These are phyloP conservation scores for Gyrodon lividus DNA, from an alignment of 768 basidiomycete species.

Conservation along the genomic window DNA sequence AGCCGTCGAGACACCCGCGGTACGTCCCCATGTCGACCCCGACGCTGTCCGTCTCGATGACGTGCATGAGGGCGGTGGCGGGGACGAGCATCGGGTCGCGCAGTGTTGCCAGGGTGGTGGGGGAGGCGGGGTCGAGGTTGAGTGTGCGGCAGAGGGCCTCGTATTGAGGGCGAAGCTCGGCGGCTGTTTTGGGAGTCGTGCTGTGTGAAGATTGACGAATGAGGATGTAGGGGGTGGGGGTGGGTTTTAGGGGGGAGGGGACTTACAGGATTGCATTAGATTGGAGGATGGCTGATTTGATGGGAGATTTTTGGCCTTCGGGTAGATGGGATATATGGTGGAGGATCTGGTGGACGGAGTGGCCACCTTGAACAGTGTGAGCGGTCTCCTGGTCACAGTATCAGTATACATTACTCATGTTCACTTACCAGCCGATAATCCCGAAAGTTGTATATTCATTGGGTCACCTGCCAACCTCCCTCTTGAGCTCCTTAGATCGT, in stretches of 20 bases:
- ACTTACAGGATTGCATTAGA: constrained; percentile 74
- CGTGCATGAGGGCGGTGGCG: constrained; percentile 48
- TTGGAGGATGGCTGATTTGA: constrained; percentile 63
- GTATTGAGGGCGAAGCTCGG: constrained; percentile 61
- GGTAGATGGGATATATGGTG: constrained; percentile 69
- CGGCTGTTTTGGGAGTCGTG: constrained; percentile 56
- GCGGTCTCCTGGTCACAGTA: not conserved
- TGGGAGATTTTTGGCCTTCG: constrained; percentile 54
- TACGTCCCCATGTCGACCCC: constrained; percentile 61
- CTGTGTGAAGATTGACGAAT: constrained; percentile 27
- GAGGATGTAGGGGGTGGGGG: not conserved
- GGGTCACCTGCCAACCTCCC: constrained; percentile 49
- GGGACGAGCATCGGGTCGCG: constrained; percentile 49
- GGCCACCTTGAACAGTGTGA: constrained; percentile 48
- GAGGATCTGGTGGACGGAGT: constrained; percentile 73
- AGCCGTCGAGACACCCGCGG: constrained; percentile 59
- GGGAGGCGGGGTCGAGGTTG: constrained; percentile 49
- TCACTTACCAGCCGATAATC: constrained; percentile 65
- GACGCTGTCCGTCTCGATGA: constrained; percentile 57
- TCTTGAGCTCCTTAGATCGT: not conserved
- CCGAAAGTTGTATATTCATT: constrained; percentile 57
- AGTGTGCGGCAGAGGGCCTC: constrained; percentile 58
- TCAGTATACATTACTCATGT: no score
- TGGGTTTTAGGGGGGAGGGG: not conserved
- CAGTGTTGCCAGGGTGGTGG: constrained; percentile 50